phyloP scores from a whole-genome alignment of 75 land plant genomes.

The Pinus taeda region DNA sequence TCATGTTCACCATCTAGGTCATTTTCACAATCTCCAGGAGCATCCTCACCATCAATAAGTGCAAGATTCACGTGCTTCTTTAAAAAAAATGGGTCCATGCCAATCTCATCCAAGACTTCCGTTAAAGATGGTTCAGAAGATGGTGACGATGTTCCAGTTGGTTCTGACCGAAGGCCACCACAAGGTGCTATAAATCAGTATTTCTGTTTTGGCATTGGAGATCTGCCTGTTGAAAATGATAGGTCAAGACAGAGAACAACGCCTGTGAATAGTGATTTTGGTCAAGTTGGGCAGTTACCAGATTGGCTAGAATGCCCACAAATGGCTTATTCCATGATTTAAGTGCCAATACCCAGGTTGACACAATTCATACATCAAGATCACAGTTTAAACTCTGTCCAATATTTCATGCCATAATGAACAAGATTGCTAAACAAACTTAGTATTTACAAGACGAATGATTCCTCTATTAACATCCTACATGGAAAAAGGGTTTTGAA shows the following conservation, averaged over 20 bases:
- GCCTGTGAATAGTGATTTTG: not conserved
- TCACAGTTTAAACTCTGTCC: too few species aligned
- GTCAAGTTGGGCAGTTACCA: not conserved
- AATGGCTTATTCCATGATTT: not conserved
- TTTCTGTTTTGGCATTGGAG: conserved; percentile 65
- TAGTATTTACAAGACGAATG: too few species aligned
- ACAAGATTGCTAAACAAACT: too few species aligned
- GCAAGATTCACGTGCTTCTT: conserved; percentile 19
- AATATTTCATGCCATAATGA: too few species aligned
- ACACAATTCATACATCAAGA: not conserved
- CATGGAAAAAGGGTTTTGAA: too few species aligned
- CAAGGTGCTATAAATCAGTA: conserved; percentile 48
- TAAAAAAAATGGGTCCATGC: conserved; percentile 11
- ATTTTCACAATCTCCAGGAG: conserved; percentile 11
- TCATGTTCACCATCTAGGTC: conserved; percentile 33
- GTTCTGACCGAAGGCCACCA: conserved; percentile 14
- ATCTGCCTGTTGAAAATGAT: conserved; percentile 26
- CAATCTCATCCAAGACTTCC: conserved; percentile 9
- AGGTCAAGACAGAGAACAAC: not conserved
- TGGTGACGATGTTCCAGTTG: conserved; percentile 4
- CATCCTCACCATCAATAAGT: not conserved
- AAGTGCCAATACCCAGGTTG: not conserved
- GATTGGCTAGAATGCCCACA: not conserved
- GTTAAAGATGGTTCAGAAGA: conserved; percentile 8
- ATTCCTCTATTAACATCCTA: too few species aligned